Conservation (phyloP, 331 rosid genomes). For the Rosa hybrid region DNA sequence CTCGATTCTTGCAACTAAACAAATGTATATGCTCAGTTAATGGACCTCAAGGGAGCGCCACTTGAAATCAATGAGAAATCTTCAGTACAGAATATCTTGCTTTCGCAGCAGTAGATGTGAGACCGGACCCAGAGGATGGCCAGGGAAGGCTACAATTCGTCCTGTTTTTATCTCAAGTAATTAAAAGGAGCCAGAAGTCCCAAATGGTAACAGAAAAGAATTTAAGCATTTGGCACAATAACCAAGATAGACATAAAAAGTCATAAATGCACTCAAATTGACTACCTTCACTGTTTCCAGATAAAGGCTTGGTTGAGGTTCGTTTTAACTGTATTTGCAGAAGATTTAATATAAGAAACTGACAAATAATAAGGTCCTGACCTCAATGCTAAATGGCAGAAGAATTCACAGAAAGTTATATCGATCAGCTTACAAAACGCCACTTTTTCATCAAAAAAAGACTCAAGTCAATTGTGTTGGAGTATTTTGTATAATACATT, state of each 20-base stretch:
- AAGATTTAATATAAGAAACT: background rate
- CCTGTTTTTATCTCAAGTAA: constrained; percentile 66
- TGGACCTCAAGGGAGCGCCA: constrained; percentile 46
- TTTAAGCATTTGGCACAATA: background rate
- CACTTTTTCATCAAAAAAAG: background rate
- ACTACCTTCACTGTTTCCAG: background rate
- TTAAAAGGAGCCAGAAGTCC: constrained; percentile 26
- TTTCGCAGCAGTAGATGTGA: constrained; percentile 87
- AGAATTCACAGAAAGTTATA: too few species aligned
- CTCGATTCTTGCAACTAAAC: constrained; percentile 33
- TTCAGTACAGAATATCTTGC: constrained; percentile 61
- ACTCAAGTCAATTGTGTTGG: background rate
- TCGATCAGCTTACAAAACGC: background rate
- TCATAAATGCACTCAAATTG: background rate
- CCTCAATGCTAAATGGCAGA: background rate
- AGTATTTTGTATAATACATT: background rate
- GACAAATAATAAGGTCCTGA: background rate
- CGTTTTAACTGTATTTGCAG: background rate
- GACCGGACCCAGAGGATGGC: constrained; percentile 96
- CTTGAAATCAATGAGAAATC: constrained; percentile 53
- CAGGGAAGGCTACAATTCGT: constrained; percentile 98
- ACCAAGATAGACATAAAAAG: background rate
- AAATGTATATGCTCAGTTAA: constrained; percentile 29
- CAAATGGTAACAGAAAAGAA: constrained; percentile 19
- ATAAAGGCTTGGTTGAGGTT: background rate